Evolutionary conservation across 768 basidiomycete genomes (phyloP).

Genomic region (Xanthoconium purpureum): DNA sequence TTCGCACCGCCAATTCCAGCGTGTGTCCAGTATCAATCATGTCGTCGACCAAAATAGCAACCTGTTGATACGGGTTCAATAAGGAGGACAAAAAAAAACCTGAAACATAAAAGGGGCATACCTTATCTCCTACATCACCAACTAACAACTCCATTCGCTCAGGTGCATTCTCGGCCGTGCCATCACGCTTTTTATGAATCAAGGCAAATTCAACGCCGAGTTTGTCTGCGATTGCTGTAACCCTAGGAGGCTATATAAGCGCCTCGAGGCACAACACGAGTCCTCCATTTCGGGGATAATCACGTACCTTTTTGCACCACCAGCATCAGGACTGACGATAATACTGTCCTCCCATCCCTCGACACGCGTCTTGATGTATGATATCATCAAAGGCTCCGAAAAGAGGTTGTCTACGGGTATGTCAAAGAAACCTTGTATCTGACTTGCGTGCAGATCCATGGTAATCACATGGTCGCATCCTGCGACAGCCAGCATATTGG

Average conservation of each 20-base stretch:
- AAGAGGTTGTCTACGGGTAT: slow-evolving; percentile 98
- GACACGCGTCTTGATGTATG: slow-evolving; percentile 87
- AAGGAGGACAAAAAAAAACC: slow-evolving; percentile 6
- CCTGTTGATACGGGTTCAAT: slow-evolving; percentile 37
- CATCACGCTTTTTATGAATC: slow-evolving; percentile 86
- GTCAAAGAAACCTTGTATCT: slow-evolving; percentile 99
- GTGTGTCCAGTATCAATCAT: slow-evolving; percentile 97
- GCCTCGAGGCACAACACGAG: neutral
- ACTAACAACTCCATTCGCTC: slow-evolving; percentile 92
- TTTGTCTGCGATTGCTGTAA: slow-evolving; percentile 93
- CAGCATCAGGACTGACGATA: slow-evolving; percentile 95
- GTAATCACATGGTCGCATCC: slow-evolving; percentile 99
- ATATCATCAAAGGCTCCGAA: slow-evolving; percentile 92
- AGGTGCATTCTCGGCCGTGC: slow-evolving; percentile 59
- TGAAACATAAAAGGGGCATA: slow-evolving; percentile 17
- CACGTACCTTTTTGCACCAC: slow-evolving; percentile 93
- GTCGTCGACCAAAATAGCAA: slow-evolving; percentile 95
- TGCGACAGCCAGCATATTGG: slow-evolving; percentile 95
- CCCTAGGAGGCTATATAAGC: slow-evolving; percentile 46
- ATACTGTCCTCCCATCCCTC: slow-evolving; percentile 84
- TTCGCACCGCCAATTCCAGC: slow-evolving; percentile 77
- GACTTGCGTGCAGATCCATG: slow-evolving; percentile 97
- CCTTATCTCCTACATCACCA: slow-evolving; percentile 91
- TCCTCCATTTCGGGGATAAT: neutral
- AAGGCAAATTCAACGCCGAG: slow-evolving; percentile 93